Percentiles rank a stretch among this genome's conserved stretches.
Evolutionary conservation across 2,329 filamentous ascomycete genomes (phyloP).

Genomic region (Tolypocladium guangdongense): DNA sequence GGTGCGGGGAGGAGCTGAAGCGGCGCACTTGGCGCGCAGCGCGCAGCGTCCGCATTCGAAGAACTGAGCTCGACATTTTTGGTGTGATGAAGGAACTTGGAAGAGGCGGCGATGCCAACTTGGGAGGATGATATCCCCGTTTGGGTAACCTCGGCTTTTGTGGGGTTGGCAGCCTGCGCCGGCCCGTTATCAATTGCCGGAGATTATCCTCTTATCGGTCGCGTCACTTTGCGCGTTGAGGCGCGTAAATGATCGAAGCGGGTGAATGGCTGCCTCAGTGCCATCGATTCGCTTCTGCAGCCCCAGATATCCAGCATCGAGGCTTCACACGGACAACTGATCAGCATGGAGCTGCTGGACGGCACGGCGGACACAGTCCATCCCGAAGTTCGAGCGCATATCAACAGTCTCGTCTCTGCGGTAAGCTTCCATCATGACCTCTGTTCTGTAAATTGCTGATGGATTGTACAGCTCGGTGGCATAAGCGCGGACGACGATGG

Average conservation of each 20-base stretch:
- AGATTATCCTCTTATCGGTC: slow-evolving; percentile 7
- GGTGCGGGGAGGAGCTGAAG: slow-evolving; percentile 60
- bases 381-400: slow-evolving; percentile 83
- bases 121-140: slow-evolving; percentile 5
- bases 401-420: slow-evolving; percentile 88
- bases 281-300: not conserved
- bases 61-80: slow-evolving; percentile 29
- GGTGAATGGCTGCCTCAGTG: not conserved
- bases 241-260: slow-evolving; percentile 8
- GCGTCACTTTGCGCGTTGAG: slow-evolving; percentile 10
- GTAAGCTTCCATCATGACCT: slow-evolving; percentile 39
- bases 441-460: slow-evolving; percentile 6
- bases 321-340: not conserved
- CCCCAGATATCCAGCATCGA: not conserved
- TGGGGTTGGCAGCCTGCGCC: slow-evolving; percentile 3
- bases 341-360: slow-evolving; percentile 42
- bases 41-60: slow-evolving; percentile 24
- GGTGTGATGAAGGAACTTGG: not conserved
- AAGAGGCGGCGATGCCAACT: slow-evolving; percentile 1
- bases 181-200: slow-evolving; percentile 4
- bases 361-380: slow-evolving; percentile 57
- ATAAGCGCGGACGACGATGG: slow-evolving; percentile 69
- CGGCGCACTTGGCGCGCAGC: slow-evolving; percentile 33
- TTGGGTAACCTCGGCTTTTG: slow-evolving; percentile 34
- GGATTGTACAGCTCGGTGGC: slow-evolving; percentile 60